Base-by-base conservation (phyloP, 2,329 filamentous ascomycete species). In the Ophiostoma himal-ulmi region DNA sequence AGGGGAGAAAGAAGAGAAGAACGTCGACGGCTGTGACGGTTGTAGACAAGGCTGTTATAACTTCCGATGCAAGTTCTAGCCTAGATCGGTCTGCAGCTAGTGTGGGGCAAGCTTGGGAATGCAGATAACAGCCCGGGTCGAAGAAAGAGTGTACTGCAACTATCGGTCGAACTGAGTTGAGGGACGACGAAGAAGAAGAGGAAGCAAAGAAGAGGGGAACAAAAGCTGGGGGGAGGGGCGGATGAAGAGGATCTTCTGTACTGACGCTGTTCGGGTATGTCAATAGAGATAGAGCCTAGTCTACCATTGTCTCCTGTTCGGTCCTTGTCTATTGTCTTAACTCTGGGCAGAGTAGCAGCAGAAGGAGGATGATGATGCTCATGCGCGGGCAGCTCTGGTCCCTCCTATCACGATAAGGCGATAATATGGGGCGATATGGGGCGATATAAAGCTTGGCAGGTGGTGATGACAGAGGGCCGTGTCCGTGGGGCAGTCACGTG, bases 331-430 rank as follows among this genome's bases (percentile, higher is more conserved):
- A 11, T 48, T 48, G 44, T n/a, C 14, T 48, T 26, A 13, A 60
- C 13, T 60, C 14, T 14, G 26, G 8, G 22, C n/a, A 57, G 52
- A 57, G 52, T 57, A n/a, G 52, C 7, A 34, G 57, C 57, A 54
- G 26, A 20, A 17, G 5, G 13, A 36, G 22, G 57, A 34, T 62
- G 57, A 22, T 62, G 57, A 62, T 62, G 57, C 14, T 62, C 26
- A 36, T 62, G 26, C n/a, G 57, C 26, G 57, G 54, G 26, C 54
- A 60, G 54, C 54, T 34, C 13, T 26, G 52, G n/a, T 57, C 52
- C 52, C 20, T 57, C 52, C 52, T 57, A 57, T 57, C 22, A 22
- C 26, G 57, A 62, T 62, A 62, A 62, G 57, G 57, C 57, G 57
- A 62, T 60, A 60, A 60, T 30, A 30, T 30, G 30, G 30, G 57